Percentiles rank a stretch among this genome's conserved stretches.
phyloP scores from a whole-genome alignment of 192 early-diverging fungal species.

The Coemansia sp. region DNA sequence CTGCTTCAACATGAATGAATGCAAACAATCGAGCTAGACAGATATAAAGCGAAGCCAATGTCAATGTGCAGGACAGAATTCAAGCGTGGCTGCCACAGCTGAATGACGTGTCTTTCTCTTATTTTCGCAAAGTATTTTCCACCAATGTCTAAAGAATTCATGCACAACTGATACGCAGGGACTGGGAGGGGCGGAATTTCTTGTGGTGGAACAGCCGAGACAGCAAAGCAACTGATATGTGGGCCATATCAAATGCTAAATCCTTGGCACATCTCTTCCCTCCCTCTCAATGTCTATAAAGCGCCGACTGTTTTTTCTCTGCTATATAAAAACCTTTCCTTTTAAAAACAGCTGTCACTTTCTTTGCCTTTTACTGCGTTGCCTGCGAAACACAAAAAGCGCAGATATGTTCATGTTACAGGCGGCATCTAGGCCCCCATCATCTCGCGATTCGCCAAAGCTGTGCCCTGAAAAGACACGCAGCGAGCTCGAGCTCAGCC shows the following conservation, averaged over 20 bases:
- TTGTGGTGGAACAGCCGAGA: neutral
- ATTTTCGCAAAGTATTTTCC: neutral
- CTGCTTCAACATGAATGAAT: too few species aligned
- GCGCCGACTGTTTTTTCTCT: slow-evolving; percentile 7
- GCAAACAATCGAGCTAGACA: too few species aligned
- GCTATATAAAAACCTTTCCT: neutral
- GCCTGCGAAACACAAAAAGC: neutral
- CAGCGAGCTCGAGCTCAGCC: slow-evolving; percentile 24
- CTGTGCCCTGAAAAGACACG: slow-evolving; percentile 28
- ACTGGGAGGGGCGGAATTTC: neutral
- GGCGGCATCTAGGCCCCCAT: slow-evolving; percentile 32
- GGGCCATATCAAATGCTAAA: neutral
- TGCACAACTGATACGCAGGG: neutral
- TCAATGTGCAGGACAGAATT: neutral
- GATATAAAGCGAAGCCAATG: too few species aligned
- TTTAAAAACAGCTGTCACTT: too few species aligned
- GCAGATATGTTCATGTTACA: slow-evolving; percentile 43
- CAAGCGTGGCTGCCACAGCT: neutral
- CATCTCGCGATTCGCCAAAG: slow-evolving; percentile 35
- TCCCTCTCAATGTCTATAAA: too few species aligned
- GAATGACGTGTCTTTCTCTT: neutral
- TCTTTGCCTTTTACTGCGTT: slow-evolving; percentile 6
- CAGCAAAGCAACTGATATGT: too few species aligned
- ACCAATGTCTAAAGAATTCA: neutral
- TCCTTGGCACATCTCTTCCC: too few species aligned